Evolutionary conservation across 768 basidiomycete genomes (phyloP).

Genomic region (Gloeostereum incarnatum): DNA sequence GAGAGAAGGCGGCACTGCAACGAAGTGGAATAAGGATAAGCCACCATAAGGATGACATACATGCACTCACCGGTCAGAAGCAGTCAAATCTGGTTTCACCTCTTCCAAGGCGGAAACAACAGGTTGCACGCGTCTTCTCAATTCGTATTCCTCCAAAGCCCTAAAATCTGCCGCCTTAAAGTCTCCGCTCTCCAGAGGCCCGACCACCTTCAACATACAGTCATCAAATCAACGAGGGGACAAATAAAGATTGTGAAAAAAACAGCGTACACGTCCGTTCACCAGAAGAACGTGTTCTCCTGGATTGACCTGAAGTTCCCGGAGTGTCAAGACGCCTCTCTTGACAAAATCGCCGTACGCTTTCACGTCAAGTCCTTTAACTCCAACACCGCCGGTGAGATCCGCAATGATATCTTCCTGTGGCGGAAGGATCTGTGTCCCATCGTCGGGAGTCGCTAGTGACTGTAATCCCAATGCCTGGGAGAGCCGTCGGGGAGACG

Average conservation of each 20-base stretch:
- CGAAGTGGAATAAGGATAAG: not conserved
- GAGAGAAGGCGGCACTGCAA: slow-evolving; percentile 43
- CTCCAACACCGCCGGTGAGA: slow-evolving; percentile 22
- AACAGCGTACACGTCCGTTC: slow-evolving; percentile 70
- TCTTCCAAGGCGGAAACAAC: slow-evolving; percentile 57
- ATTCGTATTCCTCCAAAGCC: slow-evolving; percentile 66
- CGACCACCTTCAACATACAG: slow-evolving; percentile 49
- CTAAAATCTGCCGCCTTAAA: slow-evolving; percentile 69
- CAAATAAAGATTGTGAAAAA: not conserved
- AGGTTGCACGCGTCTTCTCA: slow-evolving; percentile 57
- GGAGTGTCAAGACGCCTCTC: slow-evolving; percentile 35
- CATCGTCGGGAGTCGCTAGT: slow-evolving; percentile 7
- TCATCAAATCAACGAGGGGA: slow-evolving; percentile 3
- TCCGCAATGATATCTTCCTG: slow-evolving; percentile 19
- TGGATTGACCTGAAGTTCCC: slow-evolving; percentile 47
- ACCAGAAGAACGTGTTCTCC: slow-evolving; percentile 59
- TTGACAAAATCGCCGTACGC: slow-evolving; percentile 34
- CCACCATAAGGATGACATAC: not conserved
- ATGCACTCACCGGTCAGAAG: slow-evolving; percentile 31
- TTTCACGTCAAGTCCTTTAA: slow-evolving; percentile 21
- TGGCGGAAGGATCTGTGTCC: slow-evolving; percentile 29
- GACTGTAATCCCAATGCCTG: slow-evolving; percentile 21
- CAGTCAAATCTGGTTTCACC: slow-evolving; percentile 28
- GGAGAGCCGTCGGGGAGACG: slow-evolving; percentile 28
- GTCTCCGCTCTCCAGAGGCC: slow-evolving; percentile 50